These are phyloP conservation scores for Penicillium palitans DNA, from an alignment of 2,329 filamentous ascomycete species.

Conservation along the genomic window DNA sequence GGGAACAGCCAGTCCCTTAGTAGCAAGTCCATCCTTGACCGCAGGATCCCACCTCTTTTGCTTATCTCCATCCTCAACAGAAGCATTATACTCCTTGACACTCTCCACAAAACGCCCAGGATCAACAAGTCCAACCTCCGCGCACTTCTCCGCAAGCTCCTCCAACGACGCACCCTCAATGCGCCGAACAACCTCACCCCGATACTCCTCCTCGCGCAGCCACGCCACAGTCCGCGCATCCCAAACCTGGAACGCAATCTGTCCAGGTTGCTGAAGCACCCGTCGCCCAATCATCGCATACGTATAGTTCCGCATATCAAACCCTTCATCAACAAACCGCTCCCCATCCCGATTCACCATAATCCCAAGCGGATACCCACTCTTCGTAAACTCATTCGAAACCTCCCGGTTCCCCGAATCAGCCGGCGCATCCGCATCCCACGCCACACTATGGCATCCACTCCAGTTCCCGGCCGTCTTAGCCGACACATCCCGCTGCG, in stretches of 20 bases:
- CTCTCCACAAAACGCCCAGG: constrained; percentile 53
- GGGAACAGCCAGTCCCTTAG: constrained; percentile 46
- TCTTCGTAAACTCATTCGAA: constrained; percentile 69
- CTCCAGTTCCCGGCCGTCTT: constrained; percentile 60
- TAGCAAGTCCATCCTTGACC: constrained; percentile 57
- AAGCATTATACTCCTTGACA: constrained; percentile 58
- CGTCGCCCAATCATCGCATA: constrained; percentile 66
- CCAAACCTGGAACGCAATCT: constrained; percentile 65
- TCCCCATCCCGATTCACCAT: constrained; percentile 62
- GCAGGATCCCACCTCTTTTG: constrained; percentile 58
- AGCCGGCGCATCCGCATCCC: constrained; percentile 62
- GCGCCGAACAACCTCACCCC: constrained; percentile 56
- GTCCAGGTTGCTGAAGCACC: constrained; percentile 60
- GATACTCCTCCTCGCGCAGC: constrained; percentile 64
- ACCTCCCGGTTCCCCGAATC: constrained; percentile 57
- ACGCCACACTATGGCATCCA: constrained; percentile 64
- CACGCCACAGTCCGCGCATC: constrained; percentile 54
- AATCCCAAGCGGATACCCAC: constrained; percentile 65
- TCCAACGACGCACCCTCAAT: constrained; percentile 54
- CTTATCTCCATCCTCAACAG: constrained; percentile 53
- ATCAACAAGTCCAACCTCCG: constrained; percentile 53
- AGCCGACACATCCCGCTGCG: constrained; percentile 53
- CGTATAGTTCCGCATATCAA: constrained; percentile 66
- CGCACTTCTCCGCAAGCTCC: constrained; percentile 56
- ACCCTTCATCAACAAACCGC: constrained; percentile 67